phyloP scores from a whole-genome alignment of 1,139 yeast species.

The Kodamaea fungicola region DNA sequence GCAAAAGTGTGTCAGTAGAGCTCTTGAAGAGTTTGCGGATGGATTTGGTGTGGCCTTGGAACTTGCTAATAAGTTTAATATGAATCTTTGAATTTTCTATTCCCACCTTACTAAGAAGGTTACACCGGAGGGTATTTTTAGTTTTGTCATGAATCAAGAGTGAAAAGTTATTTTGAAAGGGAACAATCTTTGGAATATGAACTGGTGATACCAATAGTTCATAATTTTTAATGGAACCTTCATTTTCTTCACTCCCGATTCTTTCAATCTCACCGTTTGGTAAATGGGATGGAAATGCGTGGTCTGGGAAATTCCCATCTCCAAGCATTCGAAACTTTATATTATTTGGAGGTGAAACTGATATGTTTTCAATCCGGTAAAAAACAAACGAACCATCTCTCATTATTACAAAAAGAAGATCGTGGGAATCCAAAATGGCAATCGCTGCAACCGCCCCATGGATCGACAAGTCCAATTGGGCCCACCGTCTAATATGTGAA shows the following conservation, averaged over 20 bases:
- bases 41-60: constrained; percentile 85
- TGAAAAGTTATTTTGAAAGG: constrained; percentile 18
- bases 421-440: constrained; percentile 12
- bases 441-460: constrained; percentile 10
- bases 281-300: constrained; percentile 16
- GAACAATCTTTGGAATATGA: constrained; percentile 19
- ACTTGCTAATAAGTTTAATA: constrained; percentile 38
- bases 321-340: constrained; percentile 19
- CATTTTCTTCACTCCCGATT: neutral
- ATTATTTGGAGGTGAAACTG: constrained; percentile 44
- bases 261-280: neutral
- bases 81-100: constrained; percentile 2
- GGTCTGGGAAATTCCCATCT: constrained; percentile 7
- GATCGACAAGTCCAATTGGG: constrained; percentile 43
- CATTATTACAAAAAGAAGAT: constrained; percentile 45
- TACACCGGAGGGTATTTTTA: constrained; percentile 34
- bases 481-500: constrained; percentile 60
- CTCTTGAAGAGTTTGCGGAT: constrained; percentile 66
- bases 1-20: constrained; percentile 28
- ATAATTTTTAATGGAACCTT: neutral
- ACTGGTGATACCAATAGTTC: constrained; percentile 20
- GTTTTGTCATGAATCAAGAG: constrained; percentile 38
- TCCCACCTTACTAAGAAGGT: constrained; percentile 17
- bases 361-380: constrained; percentile 51
- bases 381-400: constrained; percentile 42